Evolutionary conservation across 2,329 filamentous ascomycete species (phyloP).

Genomic region (Pseudogymnoascus sp.): DNA sequence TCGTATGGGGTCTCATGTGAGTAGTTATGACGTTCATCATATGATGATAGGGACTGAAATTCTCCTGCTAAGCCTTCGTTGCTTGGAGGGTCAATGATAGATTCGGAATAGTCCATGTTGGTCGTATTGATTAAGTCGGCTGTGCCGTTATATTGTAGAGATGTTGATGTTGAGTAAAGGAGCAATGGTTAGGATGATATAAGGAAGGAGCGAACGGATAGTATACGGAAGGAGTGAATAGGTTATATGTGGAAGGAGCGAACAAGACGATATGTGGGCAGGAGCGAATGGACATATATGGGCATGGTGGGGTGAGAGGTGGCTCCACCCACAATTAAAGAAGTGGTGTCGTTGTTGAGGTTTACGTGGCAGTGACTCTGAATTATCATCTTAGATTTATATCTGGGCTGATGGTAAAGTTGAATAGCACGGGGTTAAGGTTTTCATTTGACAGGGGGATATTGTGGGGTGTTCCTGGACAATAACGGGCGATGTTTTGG

Average conservation of each 20-base stretch:
- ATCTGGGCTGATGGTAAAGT: neutral
- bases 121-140: neutral
- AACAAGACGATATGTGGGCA: neutral
- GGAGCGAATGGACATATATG: neutral
- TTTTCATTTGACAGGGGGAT: neutral
- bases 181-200: neutral
- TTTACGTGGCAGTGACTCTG: neutral
- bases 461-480: neutral
- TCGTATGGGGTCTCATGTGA: neutral
- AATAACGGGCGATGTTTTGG: neutral
- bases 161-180: neutral
- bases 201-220: neutral
- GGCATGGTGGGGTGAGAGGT: neutral
- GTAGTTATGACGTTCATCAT: neutral
- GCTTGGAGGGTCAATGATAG: neutral
- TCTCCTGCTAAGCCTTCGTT: neutral
- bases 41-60: neutral
- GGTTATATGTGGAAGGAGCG: neutral
- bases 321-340: neutral
- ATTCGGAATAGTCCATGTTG: neutral
- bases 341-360: neutral
- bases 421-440: neutral
- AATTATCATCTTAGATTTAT: neutral
- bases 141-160: neutral
- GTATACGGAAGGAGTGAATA: neutral